Conservation (phyloP, 306 rosid species). For the Acmispon strigosus region DNA sequence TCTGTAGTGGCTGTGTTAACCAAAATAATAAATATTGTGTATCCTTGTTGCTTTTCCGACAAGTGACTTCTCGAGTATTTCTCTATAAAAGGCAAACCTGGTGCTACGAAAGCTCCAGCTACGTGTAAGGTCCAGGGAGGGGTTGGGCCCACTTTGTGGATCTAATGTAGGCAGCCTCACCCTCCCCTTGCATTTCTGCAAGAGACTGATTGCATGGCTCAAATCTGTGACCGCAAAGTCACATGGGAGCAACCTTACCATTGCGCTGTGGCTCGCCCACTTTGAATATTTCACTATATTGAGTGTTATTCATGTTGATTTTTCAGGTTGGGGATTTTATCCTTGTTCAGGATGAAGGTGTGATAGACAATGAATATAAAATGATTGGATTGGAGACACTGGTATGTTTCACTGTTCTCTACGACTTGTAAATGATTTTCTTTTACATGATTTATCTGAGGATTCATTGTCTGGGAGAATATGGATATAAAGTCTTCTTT, state of each 20-base stretch:
- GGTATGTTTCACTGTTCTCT: slow-evolving; percentile 38
- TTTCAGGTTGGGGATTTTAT: slow-evolving; percentile 93
- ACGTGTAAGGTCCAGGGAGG: too few species aligned
- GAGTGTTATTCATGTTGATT: slow-evolving; percentile 11
- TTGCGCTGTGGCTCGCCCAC: too few species aligned
- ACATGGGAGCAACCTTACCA: too few species aligned
- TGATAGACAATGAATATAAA: slow-evolving; percentile 57
- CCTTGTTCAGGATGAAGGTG: slow-evolving; percentile 79
- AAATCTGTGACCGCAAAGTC: too few species aligned
- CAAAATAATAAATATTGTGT: not conserved
- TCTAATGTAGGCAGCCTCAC: too few species aligned
- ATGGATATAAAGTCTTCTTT: not conserved
- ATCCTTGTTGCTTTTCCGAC: slow-evolving; percentile 1
- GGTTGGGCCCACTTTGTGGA: too few species aligned
- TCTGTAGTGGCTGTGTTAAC: not conserved
- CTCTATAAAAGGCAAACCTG: too few species aligned
- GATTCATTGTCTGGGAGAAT: slow-evolving; percentile 7
- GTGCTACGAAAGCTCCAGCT: too few species aligned
- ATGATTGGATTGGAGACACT: slow-evolving; percentile 82
- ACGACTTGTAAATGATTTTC: not conserved
- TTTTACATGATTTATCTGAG: slow-evolving; percentile 1
- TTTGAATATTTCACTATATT: not conserved
- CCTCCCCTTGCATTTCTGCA: too few species aligned
- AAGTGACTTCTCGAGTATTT: not conserved
- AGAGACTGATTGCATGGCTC: too few species aligned